Base-by-base conservation (phyloP, 2,329 filamentous ascomycete genomes). In the Alternaria brassicicola region DNA sequence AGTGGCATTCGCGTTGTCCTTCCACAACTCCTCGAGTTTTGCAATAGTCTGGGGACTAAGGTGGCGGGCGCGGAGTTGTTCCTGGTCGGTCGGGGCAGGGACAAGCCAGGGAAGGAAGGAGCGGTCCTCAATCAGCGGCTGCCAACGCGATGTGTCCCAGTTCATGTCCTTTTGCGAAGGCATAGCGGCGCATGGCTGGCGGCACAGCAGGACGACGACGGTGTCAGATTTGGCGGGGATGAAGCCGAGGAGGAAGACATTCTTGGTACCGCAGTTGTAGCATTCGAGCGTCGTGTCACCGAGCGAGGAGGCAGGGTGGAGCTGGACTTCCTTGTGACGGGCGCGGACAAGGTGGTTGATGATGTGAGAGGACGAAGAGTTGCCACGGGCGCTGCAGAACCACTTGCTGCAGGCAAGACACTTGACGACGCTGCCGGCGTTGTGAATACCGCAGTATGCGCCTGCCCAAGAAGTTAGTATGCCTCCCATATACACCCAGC, bases 261-360 rank as follows among this genome's bases (percentile, higher is more conserved):
- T 99, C 81, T 97, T 98, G n/a, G 92, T 97, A 45, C 94, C 95
- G 78, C 95, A 99, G 80, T 97, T 98, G 82, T 99, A 99, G 81
- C 95, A 99, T 82, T 99, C 95, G 62, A 99, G 86, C 35, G 96
- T 92, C 1, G 95, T 99, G 76, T 99, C 96, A 64, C 95, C 95
- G 10, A 99, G 88, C 7, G 93, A 89, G 17, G 95, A 98, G 67
- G 89, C 88, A 7, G 95, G 94, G 77, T 99, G 95, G 54, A 99
- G 87, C 78, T 97, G 94, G 52, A 99, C 95, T 81, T 99, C 96
- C 83, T 98, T 99, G 83, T 99, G 95, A 64, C 95, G 90, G 64
- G 96, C 94, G 72, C 96, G 91, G 60, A 99, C 95, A 31, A 99
- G 87, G 76, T 99, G 95, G 78, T 98, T 98, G 80, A 99, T 92